Percentiles rank a stretch among this genome's conserved stretches.
phyloP scores from a whole-genome alignment of 148 eudicot species.

The Gaultheria prostrata region DNA sequence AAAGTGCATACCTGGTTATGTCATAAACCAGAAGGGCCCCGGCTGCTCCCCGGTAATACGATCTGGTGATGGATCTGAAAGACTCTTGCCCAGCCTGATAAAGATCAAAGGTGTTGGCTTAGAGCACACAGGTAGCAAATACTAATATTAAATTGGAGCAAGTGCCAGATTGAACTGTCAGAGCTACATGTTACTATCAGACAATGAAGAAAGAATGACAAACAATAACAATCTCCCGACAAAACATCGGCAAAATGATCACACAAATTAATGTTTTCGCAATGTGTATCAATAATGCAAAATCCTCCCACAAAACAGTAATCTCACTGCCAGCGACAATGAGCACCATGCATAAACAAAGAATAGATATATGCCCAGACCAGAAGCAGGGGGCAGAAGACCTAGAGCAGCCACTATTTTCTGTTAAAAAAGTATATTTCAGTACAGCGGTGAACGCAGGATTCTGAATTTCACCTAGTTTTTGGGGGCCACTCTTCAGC shows the following conservation, averaged over 20 bases:
- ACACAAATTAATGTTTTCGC: not conserved
- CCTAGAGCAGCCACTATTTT: not conserved
- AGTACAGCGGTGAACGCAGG: too few relatives aligned
- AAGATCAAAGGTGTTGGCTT: not conserved
- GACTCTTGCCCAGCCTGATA: slow-evolving; percentile 76
- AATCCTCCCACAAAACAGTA: not conserved
- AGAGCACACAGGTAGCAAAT: not conserved
- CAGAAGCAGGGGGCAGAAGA: not conserved
- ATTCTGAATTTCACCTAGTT: too few relatives aligned
- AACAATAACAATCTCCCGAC: not conserved
- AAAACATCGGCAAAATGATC: not conserved
- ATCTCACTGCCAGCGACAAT: not conserved
- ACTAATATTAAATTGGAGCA: not conserved
- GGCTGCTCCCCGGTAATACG: slow-evolving; percentile 77
- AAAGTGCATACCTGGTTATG: slow-evolving; percentile 47
- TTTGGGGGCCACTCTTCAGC: too few relatives aligned
- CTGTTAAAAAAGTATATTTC: not conserved
- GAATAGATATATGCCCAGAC: not conserved
- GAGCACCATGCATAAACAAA: not conserved
- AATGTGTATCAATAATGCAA: not conserved
- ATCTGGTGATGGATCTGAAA: slow-evolving; percentile 72
- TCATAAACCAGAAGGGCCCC: slow-evolving; percentile 72
- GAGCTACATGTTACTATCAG: not conserved
- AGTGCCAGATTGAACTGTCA: not conserved
- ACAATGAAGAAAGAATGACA: not conserved